Evolutionary conservation across 2,329 filamentous ascomycete genomes (phyloP).

Genomic region (Penicillium sp.): DNA sequence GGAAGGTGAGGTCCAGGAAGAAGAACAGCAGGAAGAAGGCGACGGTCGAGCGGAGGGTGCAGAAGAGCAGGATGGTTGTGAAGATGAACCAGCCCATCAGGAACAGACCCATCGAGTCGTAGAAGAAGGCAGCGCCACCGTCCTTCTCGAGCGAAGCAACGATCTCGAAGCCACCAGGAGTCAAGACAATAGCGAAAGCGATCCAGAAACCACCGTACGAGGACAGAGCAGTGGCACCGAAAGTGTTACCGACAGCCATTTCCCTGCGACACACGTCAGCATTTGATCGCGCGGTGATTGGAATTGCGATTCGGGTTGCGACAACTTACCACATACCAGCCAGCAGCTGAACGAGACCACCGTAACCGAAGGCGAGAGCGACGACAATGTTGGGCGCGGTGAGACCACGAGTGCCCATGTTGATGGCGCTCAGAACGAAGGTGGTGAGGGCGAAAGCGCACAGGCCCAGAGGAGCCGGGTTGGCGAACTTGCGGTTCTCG

Average conservation of each 20-base stretch:
- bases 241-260: conserved; percentile 85
- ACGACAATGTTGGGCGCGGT: conserved; percentile 66
- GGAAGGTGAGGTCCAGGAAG: conserved; percentile 72
- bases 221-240: conserved; percentile 77
- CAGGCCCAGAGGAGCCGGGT: conserved; percentile 76
- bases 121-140: conserved; percentile 44
- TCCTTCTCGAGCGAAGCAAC: conserved; percentile 39
- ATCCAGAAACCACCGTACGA: conserved; percentile 88
- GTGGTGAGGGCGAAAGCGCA: conserved; percentile 80
- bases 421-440: conserved; percentile 75
- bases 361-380: conserved; percentile 71
- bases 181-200: conserved; percentile 69
- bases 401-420: conserved; percentile 66
- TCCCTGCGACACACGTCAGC: conserved; percentile 57
- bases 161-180: conserved; percentile 67
- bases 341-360: conserved; percentile 74
- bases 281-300: neutral
- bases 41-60: conserved; percentile 74
- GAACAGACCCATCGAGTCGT: conserved; percentile 71
- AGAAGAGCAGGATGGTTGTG: conserved; percentile 71
- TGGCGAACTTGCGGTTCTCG: conserved; percentile 70
- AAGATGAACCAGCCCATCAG: conserved; percentile 83
- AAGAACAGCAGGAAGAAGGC: conserved; percentile 80
- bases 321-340: conserved; percentile 78
- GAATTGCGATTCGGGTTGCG: neutral